phyloP scores from a whole-genome alignment of 2,329 filamentous ascomycete genomes.

The Zalaria sp. region DNA sequence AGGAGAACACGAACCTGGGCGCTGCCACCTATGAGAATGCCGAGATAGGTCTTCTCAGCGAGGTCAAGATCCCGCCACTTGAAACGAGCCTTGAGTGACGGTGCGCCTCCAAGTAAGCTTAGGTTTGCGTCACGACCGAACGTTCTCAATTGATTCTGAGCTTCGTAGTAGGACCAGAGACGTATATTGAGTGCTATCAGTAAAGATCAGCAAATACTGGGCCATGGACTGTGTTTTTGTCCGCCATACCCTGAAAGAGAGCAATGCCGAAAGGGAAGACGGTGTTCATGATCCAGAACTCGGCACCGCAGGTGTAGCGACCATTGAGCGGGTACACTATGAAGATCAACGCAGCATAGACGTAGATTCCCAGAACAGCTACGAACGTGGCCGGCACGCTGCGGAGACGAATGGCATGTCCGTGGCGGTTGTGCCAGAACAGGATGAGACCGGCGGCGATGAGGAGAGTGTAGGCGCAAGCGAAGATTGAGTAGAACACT shows the following conservation, averaged over 20 bases:
- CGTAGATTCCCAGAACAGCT: constrained; percentile 27
- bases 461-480: constrained; percentile 5
- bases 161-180: neutral
- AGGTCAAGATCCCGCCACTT: constrained; percentile 24
- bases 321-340: constrained; percentile 25
- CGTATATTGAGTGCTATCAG: constrained; percentile 21
- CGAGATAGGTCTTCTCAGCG: constrained; percentile 33
- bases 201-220: constrained; percentile 7
- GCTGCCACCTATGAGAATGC: constrained; percentile 40
- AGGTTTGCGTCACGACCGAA: neutral
- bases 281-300: constrained; percentile 55
- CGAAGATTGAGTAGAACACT: constrained; percentile 5
- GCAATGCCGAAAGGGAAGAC: constrained; percentile 52
- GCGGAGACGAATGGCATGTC: constrained; percentile 26
- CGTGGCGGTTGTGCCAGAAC: constrained; percentile 19
- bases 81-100: neutral
- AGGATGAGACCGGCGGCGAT: constrained; percentile 18
- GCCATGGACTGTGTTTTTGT: constrained; percentile 1
- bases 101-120: neutral
- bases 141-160: neutral
- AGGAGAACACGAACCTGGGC: constrained; percentile 32
- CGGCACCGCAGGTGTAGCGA: constrained; percentile 34
- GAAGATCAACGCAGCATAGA: constrained; percentile 28
- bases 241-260: constrained; percentile 39
- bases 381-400: constrained; percentile 27